These are phyloP conservation scores for Plantago major DNA, from an alignment of 257 asterid species.

Conservation along the genomic window DNA sequence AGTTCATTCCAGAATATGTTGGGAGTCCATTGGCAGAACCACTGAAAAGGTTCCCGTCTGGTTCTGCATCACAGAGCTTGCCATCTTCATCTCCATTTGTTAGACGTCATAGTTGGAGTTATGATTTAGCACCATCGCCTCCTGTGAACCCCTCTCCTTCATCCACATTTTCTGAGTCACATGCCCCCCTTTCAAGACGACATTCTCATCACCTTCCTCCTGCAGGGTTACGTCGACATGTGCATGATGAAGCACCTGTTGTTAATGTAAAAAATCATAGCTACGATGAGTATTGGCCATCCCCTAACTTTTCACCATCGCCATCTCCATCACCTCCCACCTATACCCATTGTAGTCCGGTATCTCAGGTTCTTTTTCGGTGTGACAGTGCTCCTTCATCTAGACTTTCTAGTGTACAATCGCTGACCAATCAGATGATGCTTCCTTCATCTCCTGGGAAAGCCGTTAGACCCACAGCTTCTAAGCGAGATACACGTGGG, in stretches of 20 bases:
- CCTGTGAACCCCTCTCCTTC: slow-evolving; percentile 68
- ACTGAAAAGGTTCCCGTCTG: slow-evolving; percentile 61
- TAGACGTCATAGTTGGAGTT: slow-evolving; percentile 92
- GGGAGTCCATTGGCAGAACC: slow-evolving; percentile 96
- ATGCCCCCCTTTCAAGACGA: slow-evolving; percentile 35
- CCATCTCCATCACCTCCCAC: slow-evolving; percentile 80
- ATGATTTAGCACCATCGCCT: slow-evolving; percentile 71
- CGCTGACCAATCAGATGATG: slow-evolving; percentile 39
- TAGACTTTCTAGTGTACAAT: slow-evolving; percentile 41
- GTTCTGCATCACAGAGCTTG: slow-evolving; percentile 43
- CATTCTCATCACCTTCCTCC: slow-evolving; percentile 56
- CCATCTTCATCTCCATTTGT: slow-evolving; percentile 56
- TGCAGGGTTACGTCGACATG: slow-evolving; percentile 40
- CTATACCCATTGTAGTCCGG: slow-evolving; percentile 29
- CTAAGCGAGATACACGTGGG: slow-evolving; percentile 32
- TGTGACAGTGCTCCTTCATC: slow-evolving; percentile 77
- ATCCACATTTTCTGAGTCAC: slow-evolving; percentile 70
- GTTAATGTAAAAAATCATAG: slow-evolving; percentile 41
- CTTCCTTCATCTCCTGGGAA: slow-evolving; percentile 54
- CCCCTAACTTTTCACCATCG: slow-evolving; percentile 55
- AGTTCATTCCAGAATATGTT: slow-evolving; percentile 76
- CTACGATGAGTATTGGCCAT: slow-evolving; percentile 72
- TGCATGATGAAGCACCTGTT: slow-evolving; percentile 41
- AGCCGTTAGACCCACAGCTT: slow-evolving; percentile 27
- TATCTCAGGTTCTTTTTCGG: slow-evolving; percentile 53